Evolutionary conservation across 257 asterid genomes (phyloP), one percentile per base, ranked within the genome.

Genomic region (Solanum virginianum): DNA sequence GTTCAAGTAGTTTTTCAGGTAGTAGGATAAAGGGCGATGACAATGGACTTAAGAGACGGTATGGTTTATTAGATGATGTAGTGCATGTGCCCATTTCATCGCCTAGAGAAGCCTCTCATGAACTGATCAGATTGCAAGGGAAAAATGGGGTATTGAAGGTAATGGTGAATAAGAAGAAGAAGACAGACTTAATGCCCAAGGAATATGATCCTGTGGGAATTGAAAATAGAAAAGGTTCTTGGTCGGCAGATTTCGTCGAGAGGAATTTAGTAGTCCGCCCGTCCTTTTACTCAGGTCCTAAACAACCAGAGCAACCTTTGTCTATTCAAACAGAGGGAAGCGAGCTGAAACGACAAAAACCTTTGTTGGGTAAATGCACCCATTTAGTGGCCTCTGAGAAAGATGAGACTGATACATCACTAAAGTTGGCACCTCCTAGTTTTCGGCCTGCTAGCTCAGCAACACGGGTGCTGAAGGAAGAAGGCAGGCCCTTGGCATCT

Each of bases 111-210:
- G 85, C 71, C 62, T 80, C 89, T 41, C 87, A 89, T 57, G 93
- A 93, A 88, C 88, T 95, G 15, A 94, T 97, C 57, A 91, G 99
- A 88, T 84, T 95, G 88, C 99, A 97, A 92, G 98, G 99, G 75
- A 97, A 97, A 91, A 97, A 92, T 84, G 99, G 99, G 84, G 98
- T 95, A 74, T 85, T 97, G 89, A 95, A 97, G 91, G 98, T 97
- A 80, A 95, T 92, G 99, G 95, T 93, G 74, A 93, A 93, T 87
- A 95, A 92, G 92, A 95, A 93, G 93, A 95, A 92, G 85, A 92
- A 89, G 88, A 53, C 88, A 82, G 95, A 90, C 83, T 85, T 86
- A 63, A 85, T 89, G 63, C 82, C 65, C 85, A 63, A 91, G 86
- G 87, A 91, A 93, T 87, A 81, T 84, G 89, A 83, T 89, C 87